Evolutionary conservation across 2,329 filamentous ascomycete genomes (phyloP).

Genomic region (Exophiala oligosperma): DNA sequence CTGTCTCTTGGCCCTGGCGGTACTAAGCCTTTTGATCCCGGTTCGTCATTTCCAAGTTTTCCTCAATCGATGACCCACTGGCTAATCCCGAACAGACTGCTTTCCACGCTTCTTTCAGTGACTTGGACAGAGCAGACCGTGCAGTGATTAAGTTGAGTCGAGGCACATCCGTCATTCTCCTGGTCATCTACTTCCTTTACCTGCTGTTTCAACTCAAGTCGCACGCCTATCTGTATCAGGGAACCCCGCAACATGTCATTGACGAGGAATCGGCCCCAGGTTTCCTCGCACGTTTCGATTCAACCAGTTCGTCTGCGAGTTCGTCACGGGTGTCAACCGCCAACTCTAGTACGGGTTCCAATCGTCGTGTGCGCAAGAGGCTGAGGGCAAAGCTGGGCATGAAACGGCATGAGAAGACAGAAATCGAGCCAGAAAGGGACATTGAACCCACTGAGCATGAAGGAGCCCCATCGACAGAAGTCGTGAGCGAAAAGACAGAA

Average conservation of each 20-base stretch:
- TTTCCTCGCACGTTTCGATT: conserved; percentile 52
- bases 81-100: conserved; percentile 55
- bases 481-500: conserved; percentile 12
- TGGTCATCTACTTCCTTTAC: conserved; percentile 80
- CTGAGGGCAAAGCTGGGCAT: conserved; percentile 35
- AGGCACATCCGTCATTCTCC: conserved; percentile 70
- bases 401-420: conserved; percentile 37
- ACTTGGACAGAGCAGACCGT: conserved; percentile 29
- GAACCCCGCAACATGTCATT: conserved; percentile 28
- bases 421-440: conserved; percentile 65
- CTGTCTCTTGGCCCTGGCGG: conserved; percentile 74
- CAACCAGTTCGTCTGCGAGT: conserved; percentile 50
- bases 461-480: conserved; percentile 1
- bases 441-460: background rate
- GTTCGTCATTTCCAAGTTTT: conserved; percentile 6
- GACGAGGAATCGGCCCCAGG: conserved; percentile 66
- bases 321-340: conserved; percentile 17
- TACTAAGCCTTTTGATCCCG: conserved; percentile 82
- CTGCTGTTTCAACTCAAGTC: conserved; percentile 90
- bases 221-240: conserved; percentile 69
- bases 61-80: background rate
- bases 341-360: conserved; percentile 40
- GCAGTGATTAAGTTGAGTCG: conserved; percentile 27
- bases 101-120: conserved; percentile 63
- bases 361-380: conserved; percentile 50